These are phyloP conservation scores for Lactifluus volemus DNA, from an alignment of 768 basidiomycete genomes.

Conservation along the genomic window DNA sequence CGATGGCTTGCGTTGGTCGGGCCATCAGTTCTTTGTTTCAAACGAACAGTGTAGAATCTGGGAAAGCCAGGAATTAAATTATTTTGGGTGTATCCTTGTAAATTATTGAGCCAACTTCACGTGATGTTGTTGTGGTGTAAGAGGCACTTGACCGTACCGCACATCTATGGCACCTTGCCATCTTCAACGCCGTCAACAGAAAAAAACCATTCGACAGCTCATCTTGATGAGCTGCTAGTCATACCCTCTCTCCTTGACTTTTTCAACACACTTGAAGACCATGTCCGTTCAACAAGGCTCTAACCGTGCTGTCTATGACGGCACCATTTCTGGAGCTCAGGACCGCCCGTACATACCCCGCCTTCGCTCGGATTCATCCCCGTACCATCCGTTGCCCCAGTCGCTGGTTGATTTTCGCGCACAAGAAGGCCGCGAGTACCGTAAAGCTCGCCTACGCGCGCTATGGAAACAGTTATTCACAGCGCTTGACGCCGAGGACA, in stretches of 20 bases:
- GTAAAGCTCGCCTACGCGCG: constrained; percentile 50
- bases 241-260: background rate
- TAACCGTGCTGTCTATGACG: constrained; percentile 46
- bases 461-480: constrained; percentile 54
- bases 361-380: constrained; percentile 45
- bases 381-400: constrained; percentile 34
- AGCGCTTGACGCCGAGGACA: constrained; percentile 22
- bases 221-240: constrained; percentile 2
- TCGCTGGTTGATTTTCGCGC: constrained; percentile 56
- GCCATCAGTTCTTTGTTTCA: constrained; percentile 8
- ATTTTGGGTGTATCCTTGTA: background rate
- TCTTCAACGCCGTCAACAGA: background rate
- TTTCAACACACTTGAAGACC: constrained; percentile 5
- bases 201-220: background rate
- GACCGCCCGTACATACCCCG: constrained; percentile 50
- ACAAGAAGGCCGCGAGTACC: constrained; percentile 51
- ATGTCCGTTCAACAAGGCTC: constrained; percentile 27
- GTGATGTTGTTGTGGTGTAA: background rate
- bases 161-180: background rate
- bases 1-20: constrained; percentile 9
- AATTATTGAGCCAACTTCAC: constrained; percentile 7
- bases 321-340: constrained; percentile 41
- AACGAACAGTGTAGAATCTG: background rate
- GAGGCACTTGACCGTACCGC: background rate
- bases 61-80: background rate